These are phyloP conservation scores for Fusarium scirpi DNA, from an alignment of 2,329 filamentous ascomycete genomes.

Conservation along the genomic window DNA sequence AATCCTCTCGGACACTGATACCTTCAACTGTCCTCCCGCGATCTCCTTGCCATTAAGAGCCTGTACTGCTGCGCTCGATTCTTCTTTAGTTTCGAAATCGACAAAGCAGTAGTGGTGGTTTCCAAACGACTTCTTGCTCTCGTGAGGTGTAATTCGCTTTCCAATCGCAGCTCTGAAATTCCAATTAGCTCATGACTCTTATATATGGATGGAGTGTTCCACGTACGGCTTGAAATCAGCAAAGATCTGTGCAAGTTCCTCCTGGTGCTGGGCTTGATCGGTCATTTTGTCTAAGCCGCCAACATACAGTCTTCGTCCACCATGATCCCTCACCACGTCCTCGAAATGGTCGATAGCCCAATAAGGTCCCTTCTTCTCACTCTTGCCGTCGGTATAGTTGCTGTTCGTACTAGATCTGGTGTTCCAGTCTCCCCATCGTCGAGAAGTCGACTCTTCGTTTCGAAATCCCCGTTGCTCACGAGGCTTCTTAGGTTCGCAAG, in stretches of 20 bases:
- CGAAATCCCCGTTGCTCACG: slow-evolving; percentile 32
- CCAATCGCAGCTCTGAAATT: slow-evolving; percentile 50
- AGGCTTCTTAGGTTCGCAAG: slow-evolving; percentile 67
- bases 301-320: slow-evolving; percentile 60
- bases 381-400: not conserved
- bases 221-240: slow-evolving; percentile 54
- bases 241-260: slow-evolving; percentile 62
- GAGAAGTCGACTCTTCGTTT: slow-evolving; percentile 41
- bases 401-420: slow-evolving; percentile 27
- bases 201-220: rapidly evolving
- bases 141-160: slow-evolving; percentile 69
- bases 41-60: slow-evolving; percentile 38
- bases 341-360: slow-evolving; percentile 48
- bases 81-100: slow-evolving; percentile 67
- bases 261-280: slow-evolving; percentile 60
- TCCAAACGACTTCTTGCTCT: slow-evolving; percentile 63
- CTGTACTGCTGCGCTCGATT: slow-evolving; percentile 63
- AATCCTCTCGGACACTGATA: slow-evolving; percentile 11
- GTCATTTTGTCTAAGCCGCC: slow-evolving; percentile 63
- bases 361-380: slow-evolving; percentile 12
- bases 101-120: slow-evolving; percentile 75
- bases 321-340: slow-evolving; percentile 45
- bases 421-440: slow-evolving; percentile 61
- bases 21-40: slow-evolving; percentile 11
- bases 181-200: not conserved